Base-by-base conservation (phyloP, 2,329 filamentous ascomycete species). In the Calonectria pseudoturangicola region DNA sequence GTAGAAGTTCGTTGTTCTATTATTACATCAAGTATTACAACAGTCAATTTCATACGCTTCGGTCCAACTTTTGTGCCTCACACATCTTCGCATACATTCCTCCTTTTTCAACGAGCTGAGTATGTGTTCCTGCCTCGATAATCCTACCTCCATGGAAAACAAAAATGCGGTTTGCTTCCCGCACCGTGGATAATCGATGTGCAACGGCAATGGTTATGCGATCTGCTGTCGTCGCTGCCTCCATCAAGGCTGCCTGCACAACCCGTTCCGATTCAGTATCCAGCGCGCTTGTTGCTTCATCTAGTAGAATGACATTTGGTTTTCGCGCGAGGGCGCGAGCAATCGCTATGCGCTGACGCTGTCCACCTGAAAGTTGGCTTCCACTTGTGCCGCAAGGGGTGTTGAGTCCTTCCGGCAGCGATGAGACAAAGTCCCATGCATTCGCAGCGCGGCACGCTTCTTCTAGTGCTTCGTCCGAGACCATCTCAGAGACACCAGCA, bases 281-380 rank as follows among this genome's bases (percentile, higher is more conserved):
- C 8, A 71, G 62, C 2, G 68, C 68, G 16, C 68, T 60, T 7
- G 54, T 60, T 21, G 54, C 54, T 21, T 60, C 54, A 9, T 60
- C 65, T 1, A 71, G 43, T 7, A 71, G 28, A 51, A 71, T 56
- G 3, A 71, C 50, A 39, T 66, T 66, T 4, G 68, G 68, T 8
- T 71, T 58, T 28, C 68, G 62, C 1, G 65, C 51, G 3, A 71
- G 25, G 0, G 90, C 90, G 3, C 90, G 84, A 0, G 90, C 90
- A 65, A 91, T 90, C 8, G 88, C 86, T 16, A 92, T 80, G 1
- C 90, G 85, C 77, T 92, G 90, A 13, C 87, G 87, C 77, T 91
- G 89, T 0, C 89, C 89, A 28, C 89, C 89, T 0, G 88, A 90
- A 6, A 92, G 79, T 64, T 72, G 73, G 48, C 45, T 63, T 16